Percentiles rank a stretch among this genome's conserved stretches.
Conservation (phyloP, 345 rosid genomes). For the Hevea brasiliensis region DNA sequence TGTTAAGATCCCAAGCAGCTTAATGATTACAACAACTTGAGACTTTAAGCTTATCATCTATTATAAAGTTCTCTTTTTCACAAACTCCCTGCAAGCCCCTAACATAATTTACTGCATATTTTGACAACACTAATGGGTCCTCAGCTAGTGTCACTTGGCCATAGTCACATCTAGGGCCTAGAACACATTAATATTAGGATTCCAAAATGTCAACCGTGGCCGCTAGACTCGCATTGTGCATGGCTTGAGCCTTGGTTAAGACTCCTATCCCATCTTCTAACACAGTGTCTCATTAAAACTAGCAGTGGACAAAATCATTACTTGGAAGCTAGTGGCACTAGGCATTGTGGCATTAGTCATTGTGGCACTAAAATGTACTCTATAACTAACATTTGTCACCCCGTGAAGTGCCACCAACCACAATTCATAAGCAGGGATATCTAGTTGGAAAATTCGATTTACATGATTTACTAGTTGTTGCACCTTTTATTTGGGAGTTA, state of each 20-base stretch:
- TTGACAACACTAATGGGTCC: constrained; percentile 73
- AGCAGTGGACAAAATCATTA: constrained; percentile 26
- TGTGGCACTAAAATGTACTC: constrained; percentile 18
- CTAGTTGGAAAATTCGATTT: constrained; percentile 14
- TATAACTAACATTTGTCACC: constrained; percentile 12
- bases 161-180: constrained; percentile 93
- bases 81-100: constrained; percentile 69
- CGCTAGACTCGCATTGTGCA: constrained; percentile 74
- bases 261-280: constrained; percentile 40
- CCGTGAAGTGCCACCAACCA: constrained; percentile 33
- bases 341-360: too few species aligned
- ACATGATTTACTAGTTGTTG: constrained; percentile 22
- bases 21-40: constrained; percentile 91
- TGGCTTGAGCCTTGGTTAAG: constrained; percentile 79
- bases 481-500: constrained; percentile 56
- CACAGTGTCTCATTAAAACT: constrained; percentile 22
- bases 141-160: constrained; percentile 97
- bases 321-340: constrained; percentile 32
- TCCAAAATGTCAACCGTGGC: constrained; percentile 72
- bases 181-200: constrained; percentile 64
- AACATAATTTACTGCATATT: constrained; percentile 74
- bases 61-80: constrained; percentile 32
- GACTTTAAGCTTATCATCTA: constrained; percentile 50
- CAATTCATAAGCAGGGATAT: constrained; percentile 24
- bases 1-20: constrained; percentile 84